Percentiles rank a stretch among this genome's conserved stretches.
Conservation (phyloP, 2,329 filamentous ascomycete genomes). For the Colletotrichum salicis region DNA sequence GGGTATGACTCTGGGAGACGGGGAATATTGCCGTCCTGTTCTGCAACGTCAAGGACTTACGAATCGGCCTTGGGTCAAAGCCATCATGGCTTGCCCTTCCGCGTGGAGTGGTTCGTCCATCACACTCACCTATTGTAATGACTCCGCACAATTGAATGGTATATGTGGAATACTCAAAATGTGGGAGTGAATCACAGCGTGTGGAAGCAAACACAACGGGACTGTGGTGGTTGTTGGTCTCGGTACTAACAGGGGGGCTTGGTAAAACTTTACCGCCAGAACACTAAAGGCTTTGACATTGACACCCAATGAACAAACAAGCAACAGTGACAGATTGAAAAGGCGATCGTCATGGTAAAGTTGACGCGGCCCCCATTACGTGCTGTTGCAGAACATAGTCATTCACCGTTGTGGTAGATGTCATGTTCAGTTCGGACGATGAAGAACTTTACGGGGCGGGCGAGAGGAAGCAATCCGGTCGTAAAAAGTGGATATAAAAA, state of each 20-base stretch:
- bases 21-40: no score
- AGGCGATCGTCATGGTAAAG: neutral
- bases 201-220: neutral
- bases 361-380: no score
- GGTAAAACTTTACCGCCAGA: neutral
- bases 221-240: neutral
- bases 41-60: no score
- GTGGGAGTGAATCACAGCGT: neutral
- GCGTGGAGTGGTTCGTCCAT: neutral
- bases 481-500: neutral
- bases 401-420: no score
- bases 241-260: neutral
- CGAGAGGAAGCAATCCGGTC: neutral
- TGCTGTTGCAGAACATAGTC: no score
- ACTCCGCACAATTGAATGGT: neutral
- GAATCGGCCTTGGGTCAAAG: no score
- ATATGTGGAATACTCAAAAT: neutral
- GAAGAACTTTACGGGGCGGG: neutral
- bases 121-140: neutral
- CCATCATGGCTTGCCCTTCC: no score
- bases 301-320: neutral
- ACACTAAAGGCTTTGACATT: neutral
- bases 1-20: neutral
- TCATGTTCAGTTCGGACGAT: neutral
- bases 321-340: neutral